Evolutionary conservation across 768 basidiomycete genomes (phyloP), one percentile per base, ranked within the genome.

Genomic region (Lentinula sp.): DNA sequence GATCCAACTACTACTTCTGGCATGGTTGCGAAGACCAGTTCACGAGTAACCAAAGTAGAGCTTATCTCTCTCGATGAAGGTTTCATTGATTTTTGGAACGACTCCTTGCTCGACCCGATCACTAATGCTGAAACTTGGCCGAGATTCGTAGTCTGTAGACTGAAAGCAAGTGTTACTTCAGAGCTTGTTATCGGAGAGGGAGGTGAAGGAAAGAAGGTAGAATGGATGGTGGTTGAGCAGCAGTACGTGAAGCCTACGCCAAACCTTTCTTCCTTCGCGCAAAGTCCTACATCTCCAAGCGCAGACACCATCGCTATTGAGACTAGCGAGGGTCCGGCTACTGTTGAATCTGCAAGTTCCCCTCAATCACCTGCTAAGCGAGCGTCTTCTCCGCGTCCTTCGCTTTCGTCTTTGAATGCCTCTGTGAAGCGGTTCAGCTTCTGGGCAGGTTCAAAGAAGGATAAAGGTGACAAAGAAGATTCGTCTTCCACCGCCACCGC

Each of bases 11-110:
- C 54, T 13, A 54, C 61, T n/a, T 43, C 42, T 6, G 57, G 58
- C 11, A 21, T 34, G n/a, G 15, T 10, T 10, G 13, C 68, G n/a
- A 77, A 75, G 52, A 63, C 68, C 35, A 61, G 67, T 28, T 75
- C 78, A n/a, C 78, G 68, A 62, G 74, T 79, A 21, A 77, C 78
- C 0, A 70, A 72, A 8, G 70, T 86, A 10, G 72, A 77, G 13
- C 64, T 83, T 39, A 72, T 85, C n/a, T 79, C 84, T 62, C 67
- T 93, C 10, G 91, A 93, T 66, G 90, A 92, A 66, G 88, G 89
- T 1, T 92, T 93, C 69, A 73, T 91, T 58, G 90, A 93, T 70
- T 91, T 91, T 68, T 92, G 89, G 89, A 81, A 78, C 55, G 90
- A 93, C 66, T 81, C 88, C 1, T 68, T 91, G 35, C 73, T 86